phyloP scores from a whole-genome alignment of 2,329 filamentous ascomycete species.

The Metarhizium sp. region DNA sequence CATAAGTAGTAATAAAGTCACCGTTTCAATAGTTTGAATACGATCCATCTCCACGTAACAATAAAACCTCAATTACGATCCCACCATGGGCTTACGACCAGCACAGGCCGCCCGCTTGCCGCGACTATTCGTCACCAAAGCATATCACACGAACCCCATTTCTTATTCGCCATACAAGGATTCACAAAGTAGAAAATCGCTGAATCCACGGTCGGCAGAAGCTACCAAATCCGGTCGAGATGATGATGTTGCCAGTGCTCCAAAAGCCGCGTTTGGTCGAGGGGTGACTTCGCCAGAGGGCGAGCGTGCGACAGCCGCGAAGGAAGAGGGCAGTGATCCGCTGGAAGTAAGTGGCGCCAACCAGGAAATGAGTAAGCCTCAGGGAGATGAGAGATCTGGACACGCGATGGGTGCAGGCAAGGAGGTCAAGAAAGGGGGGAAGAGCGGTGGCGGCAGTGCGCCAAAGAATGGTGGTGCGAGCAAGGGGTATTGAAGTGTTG shows the following conservation, averaged over 20 bases:
- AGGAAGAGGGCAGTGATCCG: constrained; percentile 8
- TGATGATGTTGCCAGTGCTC: constrained; percentile 43
- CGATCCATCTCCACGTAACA: background rate
- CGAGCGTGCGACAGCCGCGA: constrained; percentile 33
- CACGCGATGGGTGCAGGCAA: constrained; percentile 22
- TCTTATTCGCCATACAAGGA: constrained; percentile 35
- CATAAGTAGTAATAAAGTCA: background rate
- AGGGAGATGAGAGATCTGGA: constrained; percentile 15
- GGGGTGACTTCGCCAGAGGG: constrained; percentile 57
- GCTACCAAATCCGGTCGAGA: constrained; percentile 60
- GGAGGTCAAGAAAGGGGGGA: constrained; percentile 25
- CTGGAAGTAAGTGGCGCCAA: constrained; percentile 5
- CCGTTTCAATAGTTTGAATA: background rate
- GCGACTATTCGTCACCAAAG: constrained; percentile 8
- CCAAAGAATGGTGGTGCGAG: constrained; percentile 19
- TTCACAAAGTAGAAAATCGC: constrained; percentile 47
- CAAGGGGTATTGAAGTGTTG: background rate
- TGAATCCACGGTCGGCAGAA: constrained; percentile 58
- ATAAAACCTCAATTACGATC: background rate
- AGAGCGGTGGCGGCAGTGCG: constrained; percentile 20
- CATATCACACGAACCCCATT: constrained; percentile 23
- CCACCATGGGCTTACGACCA: background rate
- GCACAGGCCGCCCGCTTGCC: background rate
- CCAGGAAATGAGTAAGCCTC: constrained; percentile 7
- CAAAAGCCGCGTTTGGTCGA: constrained; percentile 60